phyloP scores from a whole-genome alignment of 352 stramenopile species.

The Phytophthora multivora region DNA sequence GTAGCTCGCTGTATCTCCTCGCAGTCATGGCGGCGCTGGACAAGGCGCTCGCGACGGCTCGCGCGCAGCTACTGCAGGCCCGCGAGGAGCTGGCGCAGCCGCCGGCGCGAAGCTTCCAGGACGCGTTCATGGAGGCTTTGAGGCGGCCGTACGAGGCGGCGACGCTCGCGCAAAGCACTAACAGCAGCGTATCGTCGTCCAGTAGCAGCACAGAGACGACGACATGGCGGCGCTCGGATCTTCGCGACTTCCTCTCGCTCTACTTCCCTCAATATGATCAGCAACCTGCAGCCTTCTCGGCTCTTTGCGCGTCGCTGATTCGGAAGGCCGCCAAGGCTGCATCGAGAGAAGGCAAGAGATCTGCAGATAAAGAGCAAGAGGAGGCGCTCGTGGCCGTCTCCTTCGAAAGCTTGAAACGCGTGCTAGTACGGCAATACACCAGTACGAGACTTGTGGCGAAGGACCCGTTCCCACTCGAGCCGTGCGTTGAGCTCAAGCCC shows the following conservation, averaged over 20 bases:
- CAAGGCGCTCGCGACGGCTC: slow-evolving; percentile 20
- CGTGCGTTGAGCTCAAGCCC: slow-evolving; percentile 20
- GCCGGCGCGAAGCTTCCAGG: slow-evolving; percentile 36
- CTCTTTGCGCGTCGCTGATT: slow-evolving; percentile 27
- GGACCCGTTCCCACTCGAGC: slow-evolving; percentile 43
- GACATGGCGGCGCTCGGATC: slow-evolving; percentile 28
- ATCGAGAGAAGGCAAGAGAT: background rate
- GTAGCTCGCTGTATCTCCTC: background rate
- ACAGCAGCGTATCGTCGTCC: background rate
- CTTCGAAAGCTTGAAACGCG: slow-evolving; percentile 47
- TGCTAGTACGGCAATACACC: slow-evolving; percentile 40
- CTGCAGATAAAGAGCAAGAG: background rate
- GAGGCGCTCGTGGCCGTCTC: slow-evolving; percentile 18
- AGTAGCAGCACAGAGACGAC: slow-evolving; percentile 2
- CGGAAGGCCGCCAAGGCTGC: background rate
- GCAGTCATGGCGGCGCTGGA: slow-evolving; percentile 27
- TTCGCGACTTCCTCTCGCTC: slow-evolving; percentile 36
- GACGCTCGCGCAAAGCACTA: slow-evolving; percentile 1
- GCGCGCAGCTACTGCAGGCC: slow-evolving; percentile 25
- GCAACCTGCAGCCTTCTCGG: slow-evolving; percentile 27
- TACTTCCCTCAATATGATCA: slow-evolving; percentile 48
- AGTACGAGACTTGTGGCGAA: slow-evolving; percentile 42
- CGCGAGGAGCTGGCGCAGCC: slow-evolving; percentile 27
- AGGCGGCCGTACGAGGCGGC: slow-evolving; percentile 29
- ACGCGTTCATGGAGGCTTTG: slow-evolving; percentile 44